These are phyloP conservation scores for Rosa multiflora DNA, from an alignment of 306 rosid species.

Conservation along the genomic window DNA sequence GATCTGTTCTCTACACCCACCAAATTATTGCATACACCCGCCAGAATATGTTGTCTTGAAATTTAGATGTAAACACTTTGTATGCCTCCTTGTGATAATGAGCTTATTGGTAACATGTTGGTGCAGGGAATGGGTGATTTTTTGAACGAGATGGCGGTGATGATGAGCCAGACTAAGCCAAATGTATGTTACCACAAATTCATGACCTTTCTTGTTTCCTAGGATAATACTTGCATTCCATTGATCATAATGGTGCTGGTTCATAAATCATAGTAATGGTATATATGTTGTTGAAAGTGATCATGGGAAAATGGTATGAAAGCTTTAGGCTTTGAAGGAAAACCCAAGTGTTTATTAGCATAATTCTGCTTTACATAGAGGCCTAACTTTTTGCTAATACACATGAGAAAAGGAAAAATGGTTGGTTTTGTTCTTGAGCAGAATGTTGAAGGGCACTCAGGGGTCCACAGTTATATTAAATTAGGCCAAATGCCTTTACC, in stretches of 20 bases:
- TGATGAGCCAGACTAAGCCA: slow-evolving; percentile 82
- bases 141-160: slow-evolving; percentile 78
- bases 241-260: neutral
- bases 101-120: slow-evolving; percentile 12
- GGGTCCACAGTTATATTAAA: neutral
- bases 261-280: neutral
- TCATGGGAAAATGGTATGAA: neutral
- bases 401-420: neutral
- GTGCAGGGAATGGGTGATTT: slow-evolving; percentile 96
- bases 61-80: neutral
- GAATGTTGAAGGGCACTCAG: neutral
- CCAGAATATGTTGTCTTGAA: neutral
- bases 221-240: neutral
- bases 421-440: neutral
- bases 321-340: neutral
- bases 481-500: neutral
- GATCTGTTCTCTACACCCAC: neutral
- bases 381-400: neutral
- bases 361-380: neutral
- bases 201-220: neutral
- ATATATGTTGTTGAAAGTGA: neutral
- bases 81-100: no score
- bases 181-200: slow-evolving; percentile 41
- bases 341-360: slow-evolving; percentile 5
- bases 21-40: neutral